Percentiles rank a stretch among this genome's conserved stretches.
Conservation (phyloP, 2,329 filamentous ascomycete genomes). For the Fonsecaea nubica region DNA sequence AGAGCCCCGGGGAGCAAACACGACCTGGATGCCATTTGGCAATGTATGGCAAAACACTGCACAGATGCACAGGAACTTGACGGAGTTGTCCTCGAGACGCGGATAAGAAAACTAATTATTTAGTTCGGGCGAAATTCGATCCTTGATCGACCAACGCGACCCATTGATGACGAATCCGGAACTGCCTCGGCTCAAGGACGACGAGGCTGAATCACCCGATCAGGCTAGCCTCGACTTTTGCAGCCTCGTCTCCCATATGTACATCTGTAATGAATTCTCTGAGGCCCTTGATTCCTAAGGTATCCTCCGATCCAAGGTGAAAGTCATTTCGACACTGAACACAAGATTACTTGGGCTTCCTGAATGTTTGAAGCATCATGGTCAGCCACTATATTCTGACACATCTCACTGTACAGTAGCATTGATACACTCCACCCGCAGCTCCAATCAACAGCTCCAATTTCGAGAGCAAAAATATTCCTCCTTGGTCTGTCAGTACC, state of each 20-base stretch:
- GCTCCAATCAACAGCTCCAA: not conserved
- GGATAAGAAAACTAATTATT: not conserved
- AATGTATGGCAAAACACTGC: not conserved
- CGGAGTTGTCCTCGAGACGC: constrained; percentile 1
- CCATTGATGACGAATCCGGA: constrained; percentile 18
- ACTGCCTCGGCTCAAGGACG: constrained; percentile 12
- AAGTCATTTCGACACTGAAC: not conserved
- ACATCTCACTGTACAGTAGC: not conserved
- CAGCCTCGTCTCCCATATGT: not conserved
- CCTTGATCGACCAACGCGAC: constrained; percentile 6
- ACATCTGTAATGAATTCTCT: too few relatives aligned
- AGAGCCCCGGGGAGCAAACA: constrained; percentile 4
- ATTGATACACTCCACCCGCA: not conserved
- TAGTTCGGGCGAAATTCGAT: not conserved
- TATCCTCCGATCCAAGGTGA: too few relatives aligned
- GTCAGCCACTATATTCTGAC: not conserved
- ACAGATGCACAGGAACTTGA: not conserved
- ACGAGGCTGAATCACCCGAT: not conserved
- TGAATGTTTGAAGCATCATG: not conserved
- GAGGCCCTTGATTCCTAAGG: too few relatives aligned
- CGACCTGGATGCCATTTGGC: constrained; percentile 18
- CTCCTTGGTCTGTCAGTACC: not conserved
- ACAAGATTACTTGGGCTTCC: not conserved
- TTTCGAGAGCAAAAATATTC: not conserved
- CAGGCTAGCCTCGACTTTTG: not conserved